Conservation (phyloP, 129 eudicot species). For the Tanacetum coccineum region DNA sequence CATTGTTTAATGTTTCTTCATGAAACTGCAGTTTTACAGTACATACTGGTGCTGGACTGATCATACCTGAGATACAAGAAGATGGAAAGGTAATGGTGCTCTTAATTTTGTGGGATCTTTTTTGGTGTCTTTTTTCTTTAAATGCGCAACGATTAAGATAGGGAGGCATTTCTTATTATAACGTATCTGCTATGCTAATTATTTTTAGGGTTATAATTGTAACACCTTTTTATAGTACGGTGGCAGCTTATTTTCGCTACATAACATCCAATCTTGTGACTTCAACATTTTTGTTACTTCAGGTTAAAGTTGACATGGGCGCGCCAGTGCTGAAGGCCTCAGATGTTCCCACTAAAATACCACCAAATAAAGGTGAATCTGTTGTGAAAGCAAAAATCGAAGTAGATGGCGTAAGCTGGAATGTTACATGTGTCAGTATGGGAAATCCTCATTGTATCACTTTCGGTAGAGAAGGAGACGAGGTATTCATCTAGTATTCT, state of each 20-base stretch:
- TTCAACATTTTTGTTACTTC: slow-evolving; percentile 27
- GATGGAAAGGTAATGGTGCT: slow-evolving; percentile 65
- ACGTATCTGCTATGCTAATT: too few relatives aligned
- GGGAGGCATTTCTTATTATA: too few relatives aligned
- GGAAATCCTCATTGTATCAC: slow-evolving; percentile 98
- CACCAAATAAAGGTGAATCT: slow-evolving; percentile 58
- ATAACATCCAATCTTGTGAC: slow-evolving; percentile 7
- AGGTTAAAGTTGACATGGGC: slow-evolving; percentile 99
- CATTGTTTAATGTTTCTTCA: background rate
- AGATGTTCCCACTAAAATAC: slow-evolving; percentile 80
- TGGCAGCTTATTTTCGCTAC: background rate
- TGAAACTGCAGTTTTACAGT: slow-evolving; percentile 63
- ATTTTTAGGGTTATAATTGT: too few relatives aligned
- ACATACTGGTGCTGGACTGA: slow-evolving; percentile 96
- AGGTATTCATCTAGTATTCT: slow-evolving; percentile 41
- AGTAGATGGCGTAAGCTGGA: slow-evolving; percentile 80
- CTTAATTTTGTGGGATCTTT: background rate
- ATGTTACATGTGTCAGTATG: slow-evolving; percentile 98
- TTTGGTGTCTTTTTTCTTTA: too few relatives aligned
- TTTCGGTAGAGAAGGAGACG: slow-evolving; percentile 48
- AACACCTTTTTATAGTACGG: background rate
- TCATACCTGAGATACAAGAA: slow-evolving; percentile 92
- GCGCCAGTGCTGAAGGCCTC: slow-evolving; percentile 82
- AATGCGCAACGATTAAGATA: too few relatives aligned
- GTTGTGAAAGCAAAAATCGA: slow-evolving; percentile 70